Evolutionary conservation across 1,284 basidiomycete genomes (phyloP).

Genomic region (Cryptococcus sp.): DNA sequence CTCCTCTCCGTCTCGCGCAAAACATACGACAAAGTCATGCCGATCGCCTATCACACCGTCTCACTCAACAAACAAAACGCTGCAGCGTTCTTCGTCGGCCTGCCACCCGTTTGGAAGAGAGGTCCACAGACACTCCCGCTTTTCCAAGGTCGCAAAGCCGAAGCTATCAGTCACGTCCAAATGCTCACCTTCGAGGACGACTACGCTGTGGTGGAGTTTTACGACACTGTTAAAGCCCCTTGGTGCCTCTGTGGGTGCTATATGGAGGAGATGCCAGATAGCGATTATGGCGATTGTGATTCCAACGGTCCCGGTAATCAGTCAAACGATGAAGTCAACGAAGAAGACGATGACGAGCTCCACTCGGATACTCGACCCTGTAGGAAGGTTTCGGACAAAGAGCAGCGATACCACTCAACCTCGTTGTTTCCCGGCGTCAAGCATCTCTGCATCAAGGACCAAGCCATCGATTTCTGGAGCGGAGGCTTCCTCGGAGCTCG

Average conservation of each 20-base stretch:
- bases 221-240: no score
- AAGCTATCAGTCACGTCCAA: not conserved
- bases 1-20: not conserved
- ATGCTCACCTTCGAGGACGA: not conserved
- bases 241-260: no score
- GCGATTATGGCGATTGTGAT: no score
- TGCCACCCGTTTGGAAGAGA: not conserved
- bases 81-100: not conserved
- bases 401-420: no score
- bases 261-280: no score
- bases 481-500: no score
- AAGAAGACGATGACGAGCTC: no score
- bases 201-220: not conserved
- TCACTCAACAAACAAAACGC: not conserved
- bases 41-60: not conserved
- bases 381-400: no score
- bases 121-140: not conserved
- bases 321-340: no score
- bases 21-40: not conserved
- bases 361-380: no score
- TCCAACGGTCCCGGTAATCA: no score
- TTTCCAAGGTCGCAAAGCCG: not conserved
- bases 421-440: not conserved
- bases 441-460: not conserved
- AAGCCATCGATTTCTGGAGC: not conserved